Conservation (phyloP, 2,329 filamentous ascomycete genomes). For the Talaromyces sp. region DNA sequence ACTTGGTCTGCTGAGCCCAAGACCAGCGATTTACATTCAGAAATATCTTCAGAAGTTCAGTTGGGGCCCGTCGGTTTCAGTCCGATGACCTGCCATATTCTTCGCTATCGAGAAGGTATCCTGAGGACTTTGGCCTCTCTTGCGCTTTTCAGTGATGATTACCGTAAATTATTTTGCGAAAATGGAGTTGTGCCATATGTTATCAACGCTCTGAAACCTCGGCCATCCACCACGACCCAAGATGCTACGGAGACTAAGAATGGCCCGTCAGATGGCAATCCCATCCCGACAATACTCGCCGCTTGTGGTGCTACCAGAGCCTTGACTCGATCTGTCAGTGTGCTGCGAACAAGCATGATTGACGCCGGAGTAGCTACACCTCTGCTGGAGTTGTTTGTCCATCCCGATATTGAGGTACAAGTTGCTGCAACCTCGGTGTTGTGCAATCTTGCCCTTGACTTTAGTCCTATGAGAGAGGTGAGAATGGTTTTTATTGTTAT, state of each 20-base stretch:
- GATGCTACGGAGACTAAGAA: constrained; percentile 25
- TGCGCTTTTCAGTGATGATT: constrained; percentile 73
- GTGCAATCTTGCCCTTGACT: constrained; percentile 79
- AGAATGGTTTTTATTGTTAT: constrained; percentile 29
- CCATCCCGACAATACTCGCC: constrained; percentile 71
- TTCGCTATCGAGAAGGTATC: constrained; percentile 69
- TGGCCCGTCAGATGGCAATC: constrained; percentile 64
- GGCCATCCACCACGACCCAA: constrained; percentile 27
- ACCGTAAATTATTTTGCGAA: constrained; percentile 75
- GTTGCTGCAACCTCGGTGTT: constrained; percentile 80
- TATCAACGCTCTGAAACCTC: constrained; percentile 71
- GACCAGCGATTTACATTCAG: constrained; percentile 9
- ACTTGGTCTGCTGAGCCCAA: constrained; percentile 50
- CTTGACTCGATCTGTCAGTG: constrained; percentile 76
- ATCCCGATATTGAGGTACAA: constrained; percentile 72
- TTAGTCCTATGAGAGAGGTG: constrained; percentile 87
- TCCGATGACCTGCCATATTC: constrained; percentile 60
- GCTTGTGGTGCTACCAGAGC: constrained; percentile 78
- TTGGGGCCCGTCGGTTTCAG: constrained; percentile 60
- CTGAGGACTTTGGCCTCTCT: constrained; percentile 78
- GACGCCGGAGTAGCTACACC: constrained; percentile 78
- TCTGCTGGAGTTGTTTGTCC: constrained; percentile 67
- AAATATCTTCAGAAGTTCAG: constrained; percentile 33
- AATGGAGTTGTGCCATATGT: constrained; percentile 76
- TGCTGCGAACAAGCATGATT: constrained; percentile 78